Conservation (phyloP, 2,329 filamentous ascomycete genomes). For the Cladophialophora immunda region DNA sequence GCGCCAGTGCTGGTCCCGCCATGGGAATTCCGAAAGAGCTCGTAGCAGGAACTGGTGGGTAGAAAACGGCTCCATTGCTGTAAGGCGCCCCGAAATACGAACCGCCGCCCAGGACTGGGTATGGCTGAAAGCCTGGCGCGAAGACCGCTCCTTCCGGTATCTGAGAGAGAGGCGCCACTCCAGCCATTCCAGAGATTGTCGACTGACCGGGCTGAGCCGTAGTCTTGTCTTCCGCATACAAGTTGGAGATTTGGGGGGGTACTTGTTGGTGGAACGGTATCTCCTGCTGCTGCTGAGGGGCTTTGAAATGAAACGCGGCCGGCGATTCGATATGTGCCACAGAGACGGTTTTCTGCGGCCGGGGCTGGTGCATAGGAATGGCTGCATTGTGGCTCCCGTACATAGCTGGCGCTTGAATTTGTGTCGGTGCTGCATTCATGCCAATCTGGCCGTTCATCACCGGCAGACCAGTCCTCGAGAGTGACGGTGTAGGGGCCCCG, state of each 20-base stretch:
- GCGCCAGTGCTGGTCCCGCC: constrained; percentile 40
- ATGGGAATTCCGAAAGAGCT: constrained; percentile 47
- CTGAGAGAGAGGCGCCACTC: constrained; percentile 84
- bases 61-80: constrained; percentile 55
- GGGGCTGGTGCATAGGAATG: constrained; percentile 89
- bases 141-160: constrained; percentile 94
- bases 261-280: constrained; percentile 95
- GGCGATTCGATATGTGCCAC: constrained; percentile 92
- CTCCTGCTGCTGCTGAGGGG: constrained; percentile 72
- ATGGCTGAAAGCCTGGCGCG: constrained; percentile 86
- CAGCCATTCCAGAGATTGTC: constrained; percentile 75
- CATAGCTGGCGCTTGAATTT: constrained; percentile 57
- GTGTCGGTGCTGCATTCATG: constrained; percentile 53
- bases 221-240: constrained; percentile 47
- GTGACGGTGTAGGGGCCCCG: constrained; percentile 48
- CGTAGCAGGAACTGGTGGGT: constrained; percentile 67
- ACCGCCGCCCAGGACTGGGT: constrained; percentile 66
- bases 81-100: constrained; percentile 68
- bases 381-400: constrained; percentile 68
- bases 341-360: constrained; percentile 92
- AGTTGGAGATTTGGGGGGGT: constrained; percentile 74
- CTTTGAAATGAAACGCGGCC: constrained; percentile 66
- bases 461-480: constrained; percentile 26
- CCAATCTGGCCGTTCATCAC: constrained; percentile 27
- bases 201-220: constrained; percentile 44